Evolutionary conservation across 1,284 basidiomycete genomes (phyloP).

Genomic region (Irpex sp.): DNA sequence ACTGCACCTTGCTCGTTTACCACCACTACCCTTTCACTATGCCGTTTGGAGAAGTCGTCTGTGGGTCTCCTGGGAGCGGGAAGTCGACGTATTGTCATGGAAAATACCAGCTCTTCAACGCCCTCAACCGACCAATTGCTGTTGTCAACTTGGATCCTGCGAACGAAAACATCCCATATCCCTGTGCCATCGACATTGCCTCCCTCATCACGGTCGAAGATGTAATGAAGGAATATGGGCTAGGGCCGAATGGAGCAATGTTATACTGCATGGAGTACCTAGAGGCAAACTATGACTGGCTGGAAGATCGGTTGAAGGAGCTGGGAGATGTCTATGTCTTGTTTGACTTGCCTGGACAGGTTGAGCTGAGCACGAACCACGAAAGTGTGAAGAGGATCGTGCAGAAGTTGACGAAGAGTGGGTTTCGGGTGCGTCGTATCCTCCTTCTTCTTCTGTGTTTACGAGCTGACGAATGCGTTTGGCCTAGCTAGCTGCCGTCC

Average conservation of each 20-base stretch:
- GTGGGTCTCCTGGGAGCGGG: slow-evolving; percentile 89
- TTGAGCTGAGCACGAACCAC: slow-evolving; percentile 97
- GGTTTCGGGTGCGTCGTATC: slow-evolving; percentile 73
- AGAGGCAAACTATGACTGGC: slow-evolving; percentile 95
- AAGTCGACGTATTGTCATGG: slow-evolving; percentile 96
- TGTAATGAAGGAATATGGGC: slow-evolving; percentile 81
- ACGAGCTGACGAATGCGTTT: slow-evolving; percentile 22
- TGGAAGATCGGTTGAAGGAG: slow-evolving; percentile 70
- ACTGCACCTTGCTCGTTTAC: neutral
- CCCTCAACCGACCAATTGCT: slow-evolving; percentile 81
- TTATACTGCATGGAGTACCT: slow-evolving; percentile 98
- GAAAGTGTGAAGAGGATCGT: slow-evolving; percentile 82
- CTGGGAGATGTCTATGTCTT: slow-evolving; percentile 83
- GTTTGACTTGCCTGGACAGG: slow-evolving; percentile 97
- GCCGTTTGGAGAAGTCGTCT: slow-evolving; percentile 87
- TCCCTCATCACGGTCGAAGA: slow-evolving; percentile 86
- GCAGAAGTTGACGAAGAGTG: slow-evolving; percentile 67
- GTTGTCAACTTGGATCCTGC: slow-evolving; percentile 97
- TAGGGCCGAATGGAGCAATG: slow-evolving; percentile 98
- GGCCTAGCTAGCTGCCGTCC: slow-evolving; percentile 84
- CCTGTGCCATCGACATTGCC: slow-evolving; percentile 84
- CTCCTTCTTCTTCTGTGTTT: slow-evolving; percentile 5
- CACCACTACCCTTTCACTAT: slow-evolving; percentile 32
- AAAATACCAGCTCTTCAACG: slow-evolving; percentile 89
- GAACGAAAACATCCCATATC: slow-evolving; percentile 87